Evolutionary conservation across 1,284 basidiomycete species (phyloP).

Genomic region (Xerocomus amazonicus): DNA sequence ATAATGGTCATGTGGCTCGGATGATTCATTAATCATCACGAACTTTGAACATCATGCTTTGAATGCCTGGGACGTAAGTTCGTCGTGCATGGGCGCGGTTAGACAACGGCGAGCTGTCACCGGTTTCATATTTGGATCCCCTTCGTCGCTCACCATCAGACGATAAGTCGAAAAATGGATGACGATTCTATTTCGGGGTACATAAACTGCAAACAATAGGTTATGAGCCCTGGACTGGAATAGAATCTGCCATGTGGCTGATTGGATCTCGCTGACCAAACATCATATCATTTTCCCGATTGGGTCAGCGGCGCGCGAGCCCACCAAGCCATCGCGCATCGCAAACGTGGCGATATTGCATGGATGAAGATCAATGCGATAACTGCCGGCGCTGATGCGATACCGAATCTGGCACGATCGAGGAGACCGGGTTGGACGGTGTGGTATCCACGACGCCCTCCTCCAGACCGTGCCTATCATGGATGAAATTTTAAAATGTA

Average conservation of each 20-base stretch:
- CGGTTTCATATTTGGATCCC: background rate
- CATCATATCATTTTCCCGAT: background rate
- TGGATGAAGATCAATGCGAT: conserved; percentile 9
- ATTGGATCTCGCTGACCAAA: conserved; percentile 11
- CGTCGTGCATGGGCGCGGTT: conserved; percentile 6
- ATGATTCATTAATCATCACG: conserved; percentile 12
- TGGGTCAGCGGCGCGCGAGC: background rate
- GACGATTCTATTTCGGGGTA: conserved; percentile 13
- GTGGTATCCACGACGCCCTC: background rate
- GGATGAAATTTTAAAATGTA: conserved; percentile 12
- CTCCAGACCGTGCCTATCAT: conserved; percentile 14
- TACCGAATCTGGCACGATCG: conserved; percentile 11
- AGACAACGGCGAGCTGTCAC: conserved; percentile 1
- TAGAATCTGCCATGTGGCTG: conserved; percentile 13
- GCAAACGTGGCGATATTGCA: too few relatives aligned
- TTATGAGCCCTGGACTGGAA: conserved; percentile 31
- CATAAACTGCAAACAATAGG: conserved; percentile 18
- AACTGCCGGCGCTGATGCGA: background rate
- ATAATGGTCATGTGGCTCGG: conserved; percentile 10
- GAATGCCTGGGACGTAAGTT: conserved; percentile 17
- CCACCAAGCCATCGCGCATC: conserved; percentile 11
- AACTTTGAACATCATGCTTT: conserved; percentile 3
- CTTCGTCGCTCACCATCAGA: background rate
- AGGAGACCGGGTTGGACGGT: conserved; percentile 1
- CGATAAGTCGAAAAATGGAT: conserved; percentile 4